Evolutionary conservation across 768 basidiomycete genomes (phyloP), one percentile per base, ranked within the genome.

Genomic region (Daedaleopsis sinensis): DNA sequence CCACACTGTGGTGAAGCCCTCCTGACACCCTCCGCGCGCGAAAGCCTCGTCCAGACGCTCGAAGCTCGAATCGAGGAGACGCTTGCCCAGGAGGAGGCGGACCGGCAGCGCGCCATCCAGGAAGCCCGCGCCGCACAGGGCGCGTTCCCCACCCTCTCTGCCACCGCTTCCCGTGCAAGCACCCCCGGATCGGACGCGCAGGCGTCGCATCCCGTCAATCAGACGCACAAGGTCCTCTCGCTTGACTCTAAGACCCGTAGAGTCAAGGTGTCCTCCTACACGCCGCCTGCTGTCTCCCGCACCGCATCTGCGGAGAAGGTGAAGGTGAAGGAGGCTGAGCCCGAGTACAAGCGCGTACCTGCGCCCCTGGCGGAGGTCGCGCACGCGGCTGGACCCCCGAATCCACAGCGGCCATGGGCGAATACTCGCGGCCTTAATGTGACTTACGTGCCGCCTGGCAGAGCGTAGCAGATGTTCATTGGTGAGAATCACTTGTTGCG

Each of bases 171-270:
- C 24, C 62, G 62, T 21, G 47, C 59, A n/a, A 27, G 55, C 46
- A 56, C 55, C 51, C 42, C 53, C 15, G 52, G 52, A 4, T 63
- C 64, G 38, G 67, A 59, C 46, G 19, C 65, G 38, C 60, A 64
- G 43, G 50, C 71, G 3, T 47, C 64, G n/a, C 61, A 64, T n/a
- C 71, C 78, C 0, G 66, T 66, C 12, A 70, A 77, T 16, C 74
- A 80, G 51, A 78, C 81, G 1, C 85, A 84, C 62, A 87, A 83
- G 68, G 84, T 89, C 11, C 65, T 90, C 23, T 88, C 89, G 10
- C 66, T 90, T 38, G 81, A 82, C 57, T 74, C 78, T 11, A 79
- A 80, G 59, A 82, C 79, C 27, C 82, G 82, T 50, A 80, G 76
- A 58, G 79, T 85, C 21, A 80, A 73, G 1, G 76, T 90, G 6